A percentile compares a stretch with the other conserved stretches of the same genome.
These are phyloP conservation scores for Benincasa hispida DNA, from an alignment of 306 rosid species.

Conservation along the genomic window DNA sequence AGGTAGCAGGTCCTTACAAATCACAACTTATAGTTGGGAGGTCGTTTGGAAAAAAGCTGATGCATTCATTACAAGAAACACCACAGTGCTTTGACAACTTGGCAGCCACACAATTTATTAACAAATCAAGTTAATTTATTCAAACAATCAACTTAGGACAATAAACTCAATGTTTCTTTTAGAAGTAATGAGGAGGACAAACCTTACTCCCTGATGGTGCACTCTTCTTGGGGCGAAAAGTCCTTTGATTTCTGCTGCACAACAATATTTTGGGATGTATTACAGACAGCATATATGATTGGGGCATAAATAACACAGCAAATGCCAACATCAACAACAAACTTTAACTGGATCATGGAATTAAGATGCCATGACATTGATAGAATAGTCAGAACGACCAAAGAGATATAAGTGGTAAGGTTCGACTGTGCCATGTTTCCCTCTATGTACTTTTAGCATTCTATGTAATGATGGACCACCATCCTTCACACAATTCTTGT, in stretches of 20 bases:
- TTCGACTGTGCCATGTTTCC: not conserved
- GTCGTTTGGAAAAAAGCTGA: too few species aligned
- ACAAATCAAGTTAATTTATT: not conserved
- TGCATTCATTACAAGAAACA: too few species aligned
- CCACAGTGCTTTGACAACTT: not conserved
- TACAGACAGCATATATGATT: not conserved
- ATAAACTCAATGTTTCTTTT: not conserved
- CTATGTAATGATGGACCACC: not conserved
- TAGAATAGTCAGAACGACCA: not conserved
- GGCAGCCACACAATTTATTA: not conserved
- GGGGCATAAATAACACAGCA: not conserved
- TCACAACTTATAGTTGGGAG: not conserved
- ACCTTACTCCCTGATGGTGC: constrained; percentile 99
- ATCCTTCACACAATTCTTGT: not conserved
- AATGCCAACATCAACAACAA: not conserved
- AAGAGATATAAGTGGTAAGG: not conserved
- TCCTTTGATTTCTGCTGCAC: constrained; percentile 81
- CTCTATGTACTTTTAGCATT: not conserved
- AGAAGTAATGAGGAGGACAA: constrained; percentile 13
- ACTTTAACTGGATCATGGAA: not conserved
- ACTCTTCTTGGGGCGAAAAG: constrained; percentile 95
- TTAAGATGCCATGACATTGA: not conserved
- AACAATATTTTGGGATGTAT: constrained; percentile 10
- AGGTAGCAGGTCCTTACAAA: not conserved
- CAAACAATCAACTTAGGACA: constrained; percentile 3